Percentiles rank a stretch among this genome's conserved stretches.
These are phyloP conservation scores for Friedmanniomyces simplex DNA, from an alignment of 495 filamentous ascomycete species.

Conservation along the genomic window DNA sequence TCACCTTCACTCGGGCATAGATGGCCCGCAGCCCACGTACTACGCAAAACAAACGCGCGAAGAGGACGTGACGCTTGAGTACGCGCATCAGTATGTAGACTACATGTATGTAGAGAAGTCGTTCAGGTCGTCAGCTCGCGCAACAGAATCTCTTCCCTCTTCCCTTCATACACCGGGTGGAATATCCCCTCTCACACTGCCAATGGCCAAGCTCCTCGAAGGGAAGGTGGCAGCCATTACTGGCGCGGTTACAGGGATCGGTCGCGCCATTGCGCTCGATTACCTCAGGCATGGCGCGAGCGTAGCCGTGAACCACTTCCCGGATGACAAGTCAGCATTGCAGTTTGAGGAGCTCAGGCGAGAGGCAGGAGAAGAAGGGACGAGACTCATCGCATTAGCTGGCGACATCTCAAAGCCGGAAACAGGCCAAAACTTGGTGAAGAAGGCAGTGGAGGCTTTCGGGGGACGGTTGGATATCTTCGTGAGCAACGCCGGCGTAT, in stretches of 20 bases:
- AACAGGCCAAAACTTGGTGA: conserved; percentile 31
- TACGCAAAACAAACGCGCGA: too few relatives aligned
- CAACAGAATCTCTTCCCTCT: too few relatives aligned
- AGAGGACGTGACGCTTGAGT: too few relatives aligned
- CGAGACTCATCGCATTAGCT: conserved; percentile 26
- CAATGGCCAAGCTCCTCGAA: conserved; percentile 27
- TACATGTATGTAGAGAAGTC: not conserved
- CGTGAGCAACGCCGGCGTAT: conserved; percentile 81
- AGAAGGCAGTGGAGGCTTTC: conserved; percentile 37
- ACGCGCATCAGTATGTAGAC: too few relatives aligned
- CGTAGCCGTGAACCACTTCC: conserved; percentile 34
- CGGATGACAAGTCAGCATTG: conserved; percentile 25
- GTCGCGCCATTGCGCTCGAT: conserved; percentile 33
- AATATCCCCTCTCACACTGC: too few relatives aligned
- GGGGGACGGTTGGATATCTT: conserved; percentile 59
- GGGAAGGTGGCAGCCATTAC: conserved; percentile 32
- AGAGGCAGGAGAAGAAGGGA: conserved; percentile 20
- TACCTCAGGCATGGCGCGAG: conserved; percentile 31
- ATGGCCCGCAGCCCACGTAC: not conserved
- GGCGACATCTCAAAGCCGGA: conserved; percentile 31
- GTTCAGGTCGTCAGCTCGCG: too few relatives aligned
- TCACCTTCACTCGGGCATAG: not conserved
- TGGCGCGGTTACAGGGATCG: conserved; percentile 31
- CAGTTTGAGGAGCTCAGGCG: conserved; percentile 26
- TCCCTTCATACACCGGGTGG: too few relatives aligned